Base-by-base conservation (phyloP, 2,329 filamentous ascomycete species). In the Beauveria brongniartii region DNA sequence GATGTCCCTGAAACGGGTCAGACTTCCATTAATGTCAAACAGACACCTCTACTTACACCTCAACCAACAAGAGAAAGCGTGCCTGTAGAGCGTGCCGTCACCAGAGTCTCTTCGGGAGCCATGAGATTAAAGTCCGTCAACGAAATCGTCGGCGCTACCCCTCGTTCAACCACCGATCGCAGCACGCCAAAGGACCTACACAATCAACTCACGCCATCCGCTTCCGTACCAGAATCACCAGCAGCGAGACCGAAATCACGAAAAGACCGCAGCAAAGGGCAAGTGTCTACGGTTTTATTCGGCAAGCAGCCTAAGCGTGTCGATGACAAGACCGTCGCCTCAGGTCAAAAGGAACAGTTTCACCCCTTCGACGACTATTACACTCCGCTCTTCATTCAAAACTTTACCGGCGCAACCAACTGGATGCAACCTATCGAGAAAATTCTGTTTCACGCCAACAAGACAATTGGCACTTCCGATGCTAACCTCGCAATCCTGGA, bases 381-480 rank as follows among this genome's bases (percentile, higher is more conserved):
- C 64, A 84, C 81, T 14, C 83, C 85, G 5, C 75, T 83, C 51
- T 87, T 85, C 62, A 77, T 86, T 4, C 81, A 85, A 60, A 80
- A 81, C 40, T 83, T 83, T 67, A 76, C 82, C 48, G 73, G 80
- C 65, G 77, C 78, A 58, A 78, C 80, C 52, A 80, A 78, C 56
- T 85, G 83, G 78, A 84, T 86, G 77, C 84, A 84, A 61, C 80
- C 82, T 0, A 75, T 87, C 9, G 84, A 90, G 61, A 87, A 90
- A 47, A 81, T 97, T 0, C 78, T 97, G 3, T 83, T 87, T 60
- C 88, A 90, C 50, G 90, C 92, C 4, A 89, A 92, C 69, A 99
- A 99, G 72, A 96, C 92, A 0, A 78, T 97, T 12, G 92, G 89
- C 1, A 97, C 93, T 0, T 80, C 87, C 1, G 92, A 97, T 69